Conservation (phyloP, 768 basidiomycete species). For the Lentinula detonsa region DNA sequence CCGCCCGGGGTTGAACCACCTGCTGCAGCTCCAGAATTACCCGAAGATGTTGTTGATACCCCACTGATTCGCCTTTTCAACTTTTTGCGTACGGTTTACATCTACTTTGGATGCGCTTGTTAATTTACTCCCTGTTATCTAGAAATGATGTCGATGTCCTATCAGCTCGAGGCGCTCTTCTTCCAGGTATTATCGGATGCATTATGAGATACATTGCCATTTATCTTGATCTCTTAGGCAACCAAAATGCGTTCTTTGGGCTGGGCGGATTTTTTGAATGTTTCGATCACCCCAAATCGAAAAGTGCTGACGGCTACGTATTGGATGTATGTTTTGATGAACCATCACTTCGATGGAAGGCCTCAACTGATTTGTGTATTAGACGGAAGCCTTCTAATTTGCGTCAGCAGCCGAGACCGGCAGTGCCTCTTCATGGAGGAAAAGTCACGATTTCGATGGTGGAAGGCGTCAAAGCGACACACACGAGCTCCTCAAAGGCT, state of each 20-base stretch:
- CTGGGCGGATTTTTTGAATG: constrained; percentile 74
- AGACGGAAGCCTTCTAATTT: constrained; percentile 33
- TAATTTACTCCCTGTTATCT: constrained; percentile 3
- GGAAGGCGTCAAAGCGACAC: constrained; percentile 21
- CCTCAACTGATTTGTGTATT: not conserved
- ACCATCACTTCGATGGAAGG: not conserved
- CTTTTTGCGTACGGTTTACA: constrained; percentile 66
- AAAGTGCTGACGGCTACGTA: constrained; percentile 73
- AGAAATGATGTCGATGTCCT: constrained; percentile 91
- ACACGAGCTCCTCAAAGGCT: constrained; percentile 41
- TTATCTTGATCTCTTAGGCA: constrained; percentile 35
- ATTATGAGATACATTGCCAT: not conserved
- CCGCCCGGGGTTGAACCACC: constrained; percentile 36
- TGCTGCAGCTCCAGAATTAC: constrained; percentile 43
- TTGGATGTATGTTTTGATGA: constrained; percentile 62
- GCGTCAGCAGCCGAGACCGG: constrained; percentile 18
- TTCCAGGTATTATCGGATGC: constrained; percentile 45
- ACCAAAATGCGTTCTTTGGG: constrained; percentile 75
- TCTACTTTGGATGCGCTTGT: not conserved
- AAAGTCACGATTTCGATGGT: constrained; percentile 13
- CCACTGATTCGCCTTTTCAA: constrained; percentile 85
- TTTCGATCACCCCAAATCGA: constrained; percentile 64
- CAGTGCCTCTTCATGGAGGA: constrained; percentile 10
- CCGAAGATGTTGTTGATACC: constrained; percentile 63
- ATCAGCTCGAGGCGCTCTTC: constrained; percentile 87